Percentiles rank a stretch among this genome's conserved stretches.
Conservation (phyloP, 2,329 filamentous ascomycete species). For the Calonectria leucothoes region DNA sequence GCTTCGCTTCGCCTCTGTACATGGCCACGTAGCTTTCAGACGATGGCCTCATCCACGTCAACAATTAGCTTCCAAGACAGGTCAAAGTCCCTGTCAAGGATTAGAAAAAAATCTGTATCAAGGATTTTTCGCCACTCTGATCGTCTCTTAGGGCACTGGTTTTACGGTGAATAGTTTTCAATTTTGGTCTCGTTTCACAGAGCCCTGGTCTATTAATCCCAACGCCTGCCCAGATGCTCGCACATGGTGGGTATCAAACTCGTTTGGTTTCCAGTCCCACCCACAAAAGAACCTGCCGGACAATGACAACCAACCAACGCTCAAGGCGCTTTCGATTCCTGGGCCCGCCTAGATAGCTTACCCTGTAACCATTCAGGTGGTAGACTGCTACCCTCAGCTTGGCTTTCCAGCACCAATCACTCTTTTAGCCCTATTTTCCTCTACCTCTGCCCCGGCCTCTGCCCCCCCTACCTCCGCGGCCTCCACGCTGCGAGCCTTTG, state of each 20-base stretch:
- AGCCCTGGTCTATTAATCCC: slow-evolving; percentile 16
- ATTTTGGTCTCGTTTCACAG: slow-evolving; percentile 30
- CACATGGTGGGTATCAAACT: slow-evolving; percentile 37
- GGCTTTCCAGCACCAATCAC: slow-evolving; percentile 15
- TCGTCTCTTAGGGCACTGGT: slow-evolving; percentile 12
- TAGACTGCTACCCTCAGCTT: background rate
- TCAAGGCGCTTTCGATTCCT: slow-evolving; percentile 19
- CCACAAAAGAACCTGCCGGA: slow-evolving; percentile 22
- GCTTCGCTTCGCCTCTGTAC: slow-evolving; percentile 15
- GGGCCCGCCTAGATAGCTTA: slow-evolving; percentile 18
- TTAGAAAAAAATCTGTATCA: slow-evolving; percentile 3
- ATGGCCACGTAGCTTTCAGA: slow-evolving; percentile 19
- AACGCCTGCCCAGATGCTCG: slow-evolving; percentile 21
- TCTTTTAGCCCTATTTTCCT: slow-evolving; percentile 34
- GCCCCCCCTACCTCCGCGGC: slow-evolving; percentile 42
- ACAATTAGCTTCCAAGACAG: slow-evolving; percentile 3
- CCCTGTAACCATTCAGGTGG: slow-evolving; percentile 9
- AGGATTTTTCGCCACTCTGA: slow-evolving; percentile 8
- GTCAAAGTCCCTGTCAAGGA: background rate
- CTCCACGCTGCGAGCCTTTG: slow-evolving; percentile 36
- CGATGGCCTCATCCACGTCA: slow-evolving; percentile 12
- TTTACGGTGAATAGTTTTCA: background rate
- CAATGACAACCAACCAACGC: slow-evolving; percentile 35
- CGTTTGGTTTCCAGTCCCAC: slow-evolving; percentile 29
- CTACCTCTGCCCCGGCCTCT: slow-evolving; percentile 45